Base-by-base conservation (phyloP, 179 eudicot species). In the Silene noctiflora region DNA sequence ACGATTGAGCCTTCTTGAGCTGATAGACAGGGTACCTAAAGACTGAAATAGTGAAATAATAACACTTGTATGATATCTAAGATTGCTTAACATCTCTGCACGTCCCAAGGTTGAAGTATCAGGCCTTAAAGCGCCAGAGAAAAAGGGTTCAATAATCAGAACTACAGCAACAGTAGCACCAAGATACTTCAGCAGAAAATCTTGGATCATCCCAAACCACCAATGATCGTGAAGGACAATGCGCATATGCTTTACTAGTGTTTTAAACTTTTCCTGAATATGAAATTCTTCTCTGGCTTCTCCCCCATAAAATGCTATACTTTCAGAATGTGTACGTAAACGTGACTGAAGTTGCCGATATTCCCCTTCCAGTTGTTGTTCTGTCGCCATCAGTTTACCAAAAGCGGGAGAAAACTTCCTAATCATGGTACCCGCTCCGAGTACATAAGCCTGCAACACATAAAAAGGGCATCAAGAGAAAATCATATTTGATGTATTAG, bases 121-220 rank as follows among this genome's bases (percentile, higher is more conserved):
- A 25, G 99, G 98, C 82, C 91, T 91, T 78, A 95, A 79, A 66
- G 83, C 81, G 29, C 99, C 99, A 85, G 99, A 88, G 80, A 95
- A 95, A 80, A 95, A 95, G 72, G 99, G 99, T 84, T 95, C 99
- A 69, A 95, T 95, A 62, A 95, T 95, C 78, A 95, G 82, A 81
- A 95, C 82, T 83, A 95, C 99, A 80, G 96, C 99, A 80, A 95
- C 92, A 60, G 99, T 95, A 48, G 99, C 99, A 71, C 99, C 99
- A 76, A 95, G 98, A 85, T 95, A 95, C 88, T 95, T 93, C 81
- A 93, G 76, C 62, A 95, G 83, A 86, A 95, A 95, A 81, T 95
- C 99, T 76, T 95, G 99, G 78, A 95, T 91, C 99, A 95, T 95
- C 76, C 99, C 99, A 86, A 95, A 95, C 99, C 99, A 95, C 99